Percentiles rank a stretch among this genome's conserved stretches.
phyloP scores from a whole-genome alignment of 2,329 filamentous ascomycete genomes.

The Beauveria bassiana region DNA sequence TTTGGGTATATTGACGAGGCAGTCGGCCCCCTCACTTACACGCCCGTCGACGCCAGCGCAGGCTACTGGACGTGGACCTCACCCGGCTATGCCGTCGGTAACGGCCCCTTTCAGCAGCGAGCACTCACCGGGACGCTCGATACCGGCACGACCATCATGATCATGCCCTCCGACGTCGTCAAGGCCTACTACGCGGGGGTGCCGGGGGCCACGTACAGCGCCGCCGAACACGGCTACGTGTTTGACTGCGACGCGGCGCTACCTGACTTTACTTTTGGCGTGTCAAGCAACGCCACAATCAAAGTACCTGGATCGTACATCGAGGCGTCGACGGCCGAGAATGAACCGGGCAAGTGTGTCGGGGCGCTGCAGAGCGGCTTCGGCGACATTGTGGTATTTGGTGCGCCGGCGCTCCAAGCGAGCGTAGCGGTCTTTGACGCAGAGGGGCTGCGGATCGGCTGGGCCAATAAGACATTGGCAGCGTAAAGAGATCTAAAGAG shows the following conservation, averaged over 20 bases:
- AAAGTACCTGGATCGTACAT: constrained; percentile 2
- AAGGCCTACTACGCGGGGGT: constrained; percentile 35
- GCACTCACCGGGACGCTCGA: constrained; percentile 45
- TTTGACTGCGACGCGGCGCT: constrained; percentile 36
- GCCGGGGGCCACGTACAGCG: not conserved
- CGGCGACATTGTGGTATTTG: constrained; percentile 3
- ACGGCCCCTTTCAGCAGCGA: constrained; percentile 14
- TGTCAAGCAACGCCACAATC: constrained; percentile 34
- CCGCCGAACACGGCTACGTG: constrained; percentile 21
- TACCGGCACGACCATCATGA: constrained; percentile 55
- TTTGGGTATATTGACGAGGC: constrained; percentile 61
- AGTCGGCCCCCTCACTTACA: constrained; percentile 53
- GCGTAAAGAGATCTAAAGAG: not conserved
- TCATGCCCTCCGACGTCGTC: constrained; percentile 46
- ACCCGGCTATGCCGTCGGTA: constrained; percentile 18
- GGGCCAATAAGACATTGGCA: constrained; percentile 11
- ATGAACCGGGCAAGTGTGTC: not conserved
- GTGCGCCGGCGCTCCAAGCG: constrained; percentile 5
- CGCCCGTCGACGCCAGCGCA: constrained; percentile 47
- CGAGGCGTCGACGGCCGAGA: not conserved
- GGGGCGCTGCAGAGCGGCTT: constrained; percentile 6
- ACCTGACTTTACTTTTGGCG: constrained; percentile 36
- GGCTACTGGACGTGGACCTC: constrained; percentile 53
- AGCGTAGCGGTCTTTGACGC: constrained; percentile 7
- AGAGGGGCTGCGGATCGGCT: not conserved